Base-by-base conservation (phyloP, 2,329 filamentous ascomycete species). In the Penicillium sp. region DNA sequence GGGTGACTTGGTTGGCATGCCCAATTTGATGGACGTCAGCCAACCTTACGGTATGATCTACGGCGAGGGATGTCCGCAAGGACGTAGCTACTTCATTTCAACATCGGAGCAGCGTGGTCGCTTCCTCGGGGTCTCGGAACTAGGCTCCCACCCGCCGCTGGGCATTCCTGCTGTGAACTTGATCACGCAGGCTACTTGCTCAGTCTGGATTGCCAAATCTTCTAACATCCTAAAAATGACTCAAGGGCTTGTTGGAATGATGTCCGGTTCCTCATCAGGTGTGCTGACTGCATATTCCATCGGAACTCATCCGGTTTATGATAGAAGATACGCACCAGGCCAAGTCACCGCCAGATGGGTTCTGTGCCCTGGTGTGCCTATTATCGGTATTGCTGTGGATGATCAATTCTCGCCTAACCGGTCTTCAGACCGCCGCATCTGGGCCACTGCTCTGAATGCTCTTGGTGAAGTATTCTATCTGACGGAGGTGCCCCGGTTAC, bases 381-480 rank as follows among this genome's bases (percentile, higher is more conserved):
- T 99, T 57, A 83, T 97, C 50, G 84, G 86, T 1, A 85, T 99
- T 56, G 85, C 85, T 43, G 84, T 96, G 6, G 94, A 99, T 66
- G 92, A 96, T 27, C 85, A 85, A 49, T 94, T 92, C 72, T 92
- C 83, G 46, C 72, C 81, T 24, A 87, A 86, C 63, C 86, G 92
- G 29, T 87, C 87, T 68, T 77, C 83, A 4, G 79, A 86, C 47
- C 83, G 85, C 11, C 86, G 92, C 27, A 83, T 94, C 11, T 97
- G 92, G 91, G 91, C 90, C n/a, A 88, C 93, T 40, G 90, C 86
- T n/a, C 75, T 99, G 49, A 99, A 99, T 70, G 93, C 94, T 0
- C 79, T 99, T 8, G 94, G 94, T 1, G 94, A 99, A 71, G 79
- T 96, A 0, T 97, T 88, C 71, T 96, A 93, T 63, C 79, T 97